Conservation (phyloP, 2,329 filamentous ascomycete genomes). For the Apiospora kogelbergensis region DNA sequence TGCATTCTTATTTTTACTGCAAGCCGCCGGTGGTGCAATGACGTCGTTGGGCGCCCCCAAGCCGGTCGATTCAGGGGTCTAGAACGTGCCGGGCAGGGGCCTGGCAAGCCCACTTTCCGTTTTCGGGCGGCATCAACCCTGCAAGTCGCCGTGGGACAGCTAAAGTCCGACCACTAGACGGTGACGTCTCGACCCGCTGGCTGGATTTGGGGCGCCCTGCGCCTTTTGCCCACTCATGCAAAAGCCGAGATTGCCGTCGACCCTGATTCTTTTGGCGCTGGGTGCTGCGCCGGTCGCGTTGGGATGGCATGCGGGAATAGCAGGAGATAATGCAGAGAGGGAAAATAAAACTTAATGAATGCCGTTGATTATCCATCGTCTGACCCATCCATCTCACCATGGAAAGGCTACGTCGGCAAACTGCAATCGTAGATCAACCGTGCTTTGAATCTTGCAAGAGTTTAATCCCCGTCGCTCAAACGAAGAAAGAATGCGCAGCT, state of each 20-base stretch:
- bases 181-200: constrained; percentile 2
- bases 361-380: too few relatives aligned
- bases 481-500: not conserved
- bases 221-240: not conserved
- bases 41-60: not conserved
- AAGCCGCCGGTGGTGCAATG: constrained; percentile 3
- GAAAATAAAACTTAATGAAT: too few relatives aligned
- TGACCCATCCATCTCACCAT: not conserved
- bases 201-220: not conserved
- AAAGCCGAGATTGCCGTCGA: not conserved
- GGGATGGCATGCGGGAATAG: constrained; percentile 1
- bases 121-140: not conserved
- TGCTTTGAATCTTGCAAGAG: constrained; percentile 3
- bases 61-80: constrained; percentile 3
- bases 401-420: not conserved
- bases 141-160: not conserved
- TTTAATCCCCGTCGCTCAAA: not conserved
- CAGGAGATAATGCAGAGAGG: not conserved
- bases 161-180: constrained; percentile 5
- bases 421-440: not conserved
- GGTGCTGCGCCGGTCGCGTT: not conserved
- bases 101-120: not conserved
- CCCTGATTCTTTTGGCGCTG: not conserved
- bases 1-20: constrained; percentile 1
- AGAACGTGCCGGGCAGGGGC: not conserved